Evolutionary conservation across 1,139 yeast species (phyloP), one percentile per base, ranked within the genome.

Genomic region (Saccharomyces hybrid): DNA sequence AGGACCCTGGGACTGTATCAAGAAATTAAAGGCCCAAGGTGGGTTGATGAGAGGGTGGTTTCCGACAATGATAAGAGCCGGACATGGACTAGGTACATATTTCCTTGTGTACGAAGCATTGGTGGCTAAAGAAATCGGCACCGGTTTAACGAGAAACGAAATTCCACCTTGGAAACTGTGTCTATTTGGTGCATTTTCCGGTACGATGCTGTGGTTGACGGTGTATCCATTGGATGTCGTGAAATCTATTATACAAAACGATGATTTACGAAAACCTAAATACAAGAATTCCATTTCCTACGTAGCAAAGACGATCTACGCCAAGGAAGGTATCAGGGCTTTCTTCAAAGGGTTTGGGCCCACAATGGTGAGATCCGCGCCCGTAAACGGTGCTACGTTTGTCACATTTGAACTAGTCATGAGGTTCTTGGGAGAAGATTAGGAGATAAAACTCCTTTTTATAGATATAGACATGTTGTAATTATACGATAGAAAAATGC

Each of bases 361-460:
- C 51, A 90, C 98, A 1, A 82, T 91, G 60, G 75, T 91, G 63
- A 84, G 98, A 72, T 97, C 98, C 53, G 96, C 96, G 2, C 98
- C 98, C 2, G 98, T 95, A 16, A 91, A 91, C 67, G 98, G 96
- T 52, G 96, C 96, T 31, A 91, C 98, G 0, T 91, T 91, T 73
- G 88, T 89, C 53, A 89, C 95, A 9, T 91, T 91, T 68, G 98
- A 91, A 72, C 71, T 87, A 54, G 86, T 96, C 4, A 86, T 89
- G 86, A 81, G 95, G 72, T 69, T 80, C 44, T 65, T 80, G 52
- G 76, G 74, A n/a, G 44, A 38, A 38, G 44, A 38, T 12, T 38
- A 38, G 44, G 44, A 19, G 11, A 8, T 21, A 16, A 38, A 9
- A 38, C 2, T 11, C 19, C 44, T 11, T 38, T n/a, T 38, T 38